Conservation (phyloP, 139 green algal genomes). For the Ettlia oleoabundans region DNA sequence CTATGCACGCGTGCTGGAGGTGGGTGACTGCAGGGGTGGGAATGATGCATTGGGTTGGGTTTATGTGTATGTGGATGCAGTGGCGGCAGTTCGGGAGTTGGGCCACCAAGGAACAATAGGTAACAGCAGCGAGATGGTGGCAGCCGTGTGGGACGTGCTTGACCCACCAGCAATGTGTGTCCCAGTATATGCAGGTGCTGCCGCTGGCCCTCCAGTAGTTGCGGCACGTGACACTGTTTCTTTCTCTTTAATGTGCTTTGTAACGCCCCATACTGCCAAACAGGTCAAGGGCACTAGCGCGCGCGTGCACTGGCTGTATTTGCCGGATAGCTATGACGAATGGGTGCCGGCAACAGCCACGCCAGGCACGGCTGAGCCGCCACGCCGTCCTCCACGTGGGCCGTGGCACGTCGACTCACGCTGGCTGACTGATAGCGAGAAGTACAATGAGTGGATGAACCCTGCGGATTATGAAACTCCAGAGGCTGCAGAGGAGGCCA, state of each 20-base stretch:
- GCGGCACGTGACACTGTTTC: too few relatives aligned
- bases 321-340: slow-evolving; percentile 86
- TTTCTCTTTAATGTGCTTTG: too few relatives aligned
- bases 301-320: slow-evolving; percentile 86
- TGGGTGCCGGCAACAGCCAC: slow-evolving; percentile 64
- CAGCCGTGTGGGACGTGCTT: too few relatives aligned
- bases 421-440: slow-evolving; percentile 83
- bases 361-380: neutral
- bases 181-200: too few relatives aligned
- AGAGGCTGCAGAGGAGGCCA: slow-evolving; percentile 49
- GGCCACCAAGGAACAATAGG: too few relatives aligned
- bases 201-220: too few relatives aligned
- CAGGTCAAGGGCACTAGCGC: slow-evolving; percentile 51
- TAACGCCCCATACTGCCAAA: neutral
- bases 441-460: slow-evolving; percentile 97
- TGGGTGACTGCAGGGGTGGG: slow-evolving; percentile 16
- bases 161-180: too few relatives aligned
- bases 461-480: slow-evolving; percentile 80
- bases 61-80: too few relatives aligned
- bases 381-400: slow-evolving; percentile 23
- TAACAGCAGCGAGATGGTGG: too few relatives aligned
- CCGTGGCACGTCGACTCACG: slow-evolving; percentile 66
- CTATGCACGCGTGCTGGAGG: slow-evolving; percentile 72
- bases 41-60: too few relatives aligned
- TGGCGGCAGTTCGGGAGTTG: too few relatives aligned